These are phyloP conservation scores for Rhodotorula sp. DNA, from an alignment of 1,284 basidiomycete species.

Conservation along the genomic window DNA sequence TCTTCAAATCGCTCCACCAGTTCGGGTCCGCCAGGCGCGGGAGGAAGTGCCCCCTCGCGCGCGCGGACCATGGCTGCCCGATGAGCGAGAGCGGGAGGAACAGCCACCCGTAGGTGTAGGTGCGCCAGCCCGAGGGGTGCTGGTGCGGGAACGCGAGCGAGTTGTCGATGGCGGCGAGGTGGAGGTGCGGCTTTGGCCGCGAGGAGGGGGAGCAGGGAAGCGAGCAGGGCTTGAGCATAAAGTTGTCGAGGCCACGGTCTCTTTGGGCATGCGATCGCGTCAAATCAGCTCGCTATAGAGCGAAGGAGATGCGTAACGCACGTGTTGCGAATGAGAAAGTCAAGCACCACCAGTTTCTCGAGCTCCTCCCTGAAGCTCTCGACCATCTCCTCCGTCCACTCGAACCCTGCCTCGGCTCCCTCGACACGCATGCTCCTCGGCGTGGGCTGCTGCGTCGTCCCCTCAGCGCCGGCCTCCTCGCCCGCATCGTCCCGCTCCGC, in stretches of 20 bases:
- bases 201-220: neutral
- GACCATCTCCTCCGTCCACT: slow-evolving; percentile 52
- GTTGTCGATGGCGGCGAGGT: slow-evolving; percentile 80
- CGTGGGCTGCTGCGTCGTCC: slow-evolving; percentile 24
- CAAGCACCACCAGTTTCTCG: slow-evolving; percentile 88
- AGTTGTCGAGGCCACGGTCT: slow-evolving; percentile 53
- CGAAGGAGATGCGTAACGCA: slow-evolving; percentile 48
- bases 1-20: slow-evolving; percentile 89
- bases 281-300: slow-evolving; percentile 66
- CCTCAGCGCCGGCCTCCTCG: slow-evolving; percentile 59
- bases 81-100: slow-evolving; percentile 83
- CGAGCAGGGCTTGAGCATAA: slow-evolving; percentile 49
- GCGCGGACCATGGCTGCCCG: slow-evolving; percentile 74
- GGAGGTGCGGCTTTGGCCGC: slow-evolving; percentile 61
- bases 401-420: slow-evolving; percentile 22
- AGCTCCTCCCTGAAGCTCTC: slow-evolving; percentile 57
- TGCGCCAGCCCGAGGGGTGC: slow-evolving; percentile 82
- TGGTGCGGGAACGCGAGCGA: slow-evolving; percentile 75
- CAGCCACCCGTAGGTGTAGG: slow-evolving; percentile 89
- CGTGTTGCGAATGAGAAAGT: slow-evolving; percentile 50
- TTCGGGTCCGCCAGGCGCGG: slow-evolving; percentile 74
- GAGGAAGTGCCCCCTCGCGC: slow-evolving; percentile 77
- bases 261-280: slow-evolving; percentile 70
- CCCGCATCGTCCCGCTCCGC: slow-evolving; percentile 70
- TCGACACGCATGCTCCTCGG: neutral